Conservation (phyloP, 495 filamentous ascomycete genomes). For the Penicillium riverlandense region DNA sequence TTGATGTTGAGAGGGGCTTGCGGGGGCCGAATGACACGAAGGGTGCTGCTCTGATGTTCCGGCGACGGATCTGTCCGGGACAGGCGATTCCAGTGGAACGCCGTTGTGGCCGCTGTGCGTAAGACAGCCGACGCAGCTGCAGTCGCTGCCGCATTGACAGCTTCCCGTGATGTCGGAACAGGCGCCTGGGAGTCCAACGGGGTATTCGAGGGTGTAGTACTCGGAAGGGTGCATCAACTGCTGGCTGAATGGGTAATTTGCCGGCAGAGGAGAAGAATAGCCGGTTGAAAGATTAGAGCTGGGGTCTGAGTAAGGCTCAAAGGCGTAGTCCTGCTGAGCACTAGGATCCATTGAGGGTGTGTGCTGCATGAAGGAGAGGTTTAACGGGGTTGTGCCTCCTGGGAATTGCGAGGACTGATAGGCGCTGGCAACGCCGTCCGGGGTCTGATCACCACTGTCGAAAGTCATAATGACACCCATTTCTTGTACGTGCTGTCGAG, state of each 20-base stretch:
- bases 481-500: conserved; percentile 54
- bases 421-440: conserved; percentile 9
- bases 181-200: conserved; percentile 28
- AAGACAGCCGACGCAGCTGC: conserved; percentile 43
- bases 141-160: conserved; percentile 44
- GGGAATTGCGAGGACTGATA: conserved; percentile 8
- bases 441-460: conserved; percentile 19
- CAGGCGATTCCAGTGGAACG: conserved; percentile 14
- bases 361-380: conserved; percentile 9
- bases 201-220: conserved; percentile 42
- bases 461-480: conserved; percentile 39
- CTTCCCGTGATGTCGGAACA: conserved; percentile 39
- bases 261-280: conserved; percentile 20
- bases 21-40: background rate
- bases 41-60: conserved; percentile 1
- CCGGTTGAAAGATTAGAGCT: conserved; percentile 14
- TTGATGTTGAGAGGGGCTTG: background rate
- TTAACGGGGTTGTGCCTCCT: conserved; percentile 1
- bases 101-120: conserved; percentile 43
- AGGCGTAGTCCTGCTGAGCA: conserved; percentile 5
- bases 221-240: conserved; percentile 36
- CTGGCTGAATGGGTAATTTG: conserved; percentile 17
- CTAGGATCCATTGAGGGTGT: conserved; percentile 7
- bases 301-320: conserved; percentile 8
- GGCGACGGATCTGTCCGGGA: background rate